Evolutionary conservation across 768 basidiomycete species (phyloP).

Genomic region (Leucocoprinus birnbaumii): DNA sequence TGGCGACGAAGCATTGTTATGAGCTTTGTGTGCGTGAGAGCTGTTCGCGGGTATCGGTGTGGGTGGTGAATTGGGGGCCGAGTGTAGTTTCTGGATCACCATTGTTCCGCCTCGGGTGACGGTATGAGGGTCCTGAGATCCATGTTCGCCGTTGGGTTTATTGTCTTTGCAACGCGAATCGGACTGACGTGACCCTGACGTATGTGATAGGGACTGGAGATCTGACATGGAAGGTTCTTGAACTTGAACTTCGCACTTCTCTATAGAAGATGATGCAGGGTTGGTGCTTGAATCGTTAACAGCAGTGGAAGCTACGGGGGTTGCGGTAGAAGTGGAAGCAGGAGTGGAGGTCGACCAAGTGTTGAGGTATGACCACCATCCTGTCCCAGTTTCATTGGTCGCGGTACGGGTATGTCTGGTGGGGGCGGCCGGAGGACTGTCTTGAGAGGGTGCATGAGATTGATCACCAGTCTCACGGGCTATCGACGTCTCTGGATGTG

Average conservation of each 20-base stretch:
- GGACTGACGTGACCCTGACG: constrained; percentile 5
- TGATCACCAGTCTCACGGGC: neutral
- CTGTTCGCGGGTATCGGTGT: neutral
- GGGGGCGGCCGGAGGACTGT: too few species aligned
- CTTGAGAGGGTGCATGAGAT: too few species aligned
- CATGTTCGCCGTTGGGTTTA: too few species aligned
- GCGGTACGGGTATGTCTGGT: neutral
- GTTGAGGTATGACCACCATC: constrained; percentile 7
- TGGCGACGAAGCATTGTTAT: neutral
- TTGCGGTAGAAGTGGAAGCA: neutral
- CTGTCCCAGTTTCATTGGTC: neutral
- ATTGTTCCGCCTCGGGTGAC: neutral
- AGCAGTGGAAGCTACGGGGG: too few species aligned
- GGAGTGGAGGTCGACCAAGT: constrained; percentile 7
- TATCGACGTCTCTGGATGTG: neutral
- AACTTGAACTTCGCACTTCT: neutral
- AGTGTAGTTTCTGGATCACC: neutral
- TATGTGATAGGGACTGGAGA: neutral
- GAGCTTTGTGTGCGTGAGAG: neutral
- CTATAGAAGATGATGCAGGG: neutral
- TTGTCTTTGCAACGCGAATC: constrained; percentile 2
- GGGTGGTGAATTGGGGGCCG: neutral
- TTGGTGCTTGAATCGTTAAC: neutral
- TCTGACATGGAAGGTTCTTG: constrained; percentile 4
- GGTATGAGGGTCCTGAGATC: neutral